phyloP scores from a whole-genome alignment of 352 stramenopile genomes.

The Phytophthora podocarpi region DNA sequence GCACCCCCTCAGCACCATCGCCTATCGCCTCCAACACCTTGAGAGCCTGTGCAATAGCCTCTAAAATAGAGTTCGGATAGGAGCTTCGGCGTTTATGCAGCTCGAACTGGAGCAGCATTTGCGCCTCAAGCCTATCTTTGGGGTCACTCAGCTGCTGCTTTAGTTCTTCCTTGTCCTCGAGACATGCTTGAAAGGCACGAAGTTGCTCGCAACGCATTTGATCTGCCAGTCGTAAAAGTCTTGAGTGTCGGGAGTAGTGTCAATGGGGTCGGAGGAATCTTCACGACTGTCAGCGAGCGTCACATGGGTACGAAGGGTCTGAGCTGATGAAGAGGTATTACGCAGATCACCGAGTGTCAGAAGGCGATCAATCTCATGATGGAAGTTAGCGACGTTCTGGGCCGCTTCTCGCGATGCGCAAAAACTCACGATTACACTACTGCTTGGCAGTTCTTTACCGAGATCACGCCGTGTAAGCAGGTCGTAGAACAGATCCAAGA shows the following conservation, averaged over 20 bases:
- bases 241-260: background rate
- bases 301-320: slow-evolving; percentile 5
- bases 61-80: slow-evolving; percentile 27
- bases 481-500: slow-evolving; percentile 27
- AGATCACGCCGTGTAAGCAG: slow-evolving; percentile 21
- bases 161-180: slow-evolving; percentile 12
- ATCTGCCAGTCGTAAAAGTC: slow-evolving; percentile 27
- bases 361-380: slow-evolving; percentile 32
- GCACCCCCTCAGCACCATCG: slow-evolving; percentile 12
- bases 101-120: slow-evolving; percentile 37
- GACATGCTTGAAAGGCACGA: slow-evolving; percentile 23
- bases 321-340: background rate
- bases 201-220: slow-evolving; percentile 21
- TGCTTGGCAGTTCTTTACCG: slow-evolving; percentile 19
- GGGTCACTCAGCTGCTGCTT: slow-evolving; percentile 15
- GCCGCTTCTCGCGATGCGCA: slow-evolving; percentile 25
- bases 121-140: slow-evolving; percentile 18
- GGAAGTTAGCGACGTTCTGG: slow-evolving; percentile 26
- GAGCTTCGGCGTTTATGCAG: slow-evolving; percentile 27
- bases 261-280: slow-evolving; percentile 13
- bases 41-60: slow-evolving; percentile 19
- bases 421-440: slow-evolving; percentile 17
- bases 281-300: slow-evolving; percentile 21
- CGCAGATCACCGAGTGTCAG: slow-evolving; percentile 19
- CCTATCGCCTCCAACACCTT: slow-evolving; percentile 10